Conservation (phyloP, 2,329 filamentous ascomycete species). For the Scopulariopsis brevicaulis region DNA sequence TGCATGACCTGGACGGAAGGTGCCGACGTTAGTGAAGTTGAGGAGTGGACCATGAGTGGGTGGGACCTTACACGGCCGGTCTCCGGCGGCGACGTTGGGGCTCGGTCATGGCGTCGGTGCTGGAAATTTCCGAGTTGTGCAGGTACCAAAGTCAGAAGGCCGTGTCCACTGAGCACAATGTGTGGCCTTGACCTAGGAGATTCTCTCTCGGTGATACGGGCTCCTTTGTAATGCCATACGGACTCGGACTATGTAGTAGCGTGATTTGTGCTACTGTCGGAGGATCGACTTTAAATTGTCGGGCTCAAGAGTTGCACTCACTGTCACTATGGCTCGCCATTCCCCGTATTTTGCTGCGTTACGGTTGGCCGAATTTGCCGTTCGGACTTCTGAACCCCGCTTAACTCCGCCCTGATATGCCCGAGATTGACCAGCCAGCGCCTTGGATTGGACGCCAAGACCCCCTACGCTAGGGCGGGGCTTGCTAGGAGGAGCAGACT, state of each 20-base stretch:
- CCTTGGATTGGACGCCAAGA: too few relatives aligned
- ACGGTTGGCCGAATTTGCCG: conserved; percentile 2
- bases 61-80: conserved; percentile 14
- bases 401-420: too few relatives aligned
- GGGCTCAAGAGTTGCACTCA: background rate
- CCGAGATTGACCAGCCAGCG: too few relatives aligned
- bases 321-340: background rate
- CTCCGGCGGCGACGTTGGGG: conserved; percentile 15
- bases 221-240: too few relatives aligned
- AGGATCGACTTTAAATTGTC: background rate
- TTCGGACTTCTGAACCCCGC: too few relatives aligned
- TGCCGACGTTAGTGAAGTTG: background rate
- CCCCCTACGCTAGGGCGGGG: too few relatives aligned
- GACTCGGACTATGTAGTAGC: background rate
- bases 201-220: too few relatives aligned
- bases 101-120: conserved; percentile 8
- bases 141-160: background rate
- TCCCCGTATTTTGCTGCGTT: background rate
- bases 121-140: background rate
- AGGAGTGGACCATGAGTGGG: background rate
- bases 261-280: background rate
- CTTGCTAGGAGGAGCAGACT: too few relatives aligned
- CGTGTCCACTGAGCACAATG: background rate
- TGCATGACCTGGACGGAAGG: conserved; percentile 20
- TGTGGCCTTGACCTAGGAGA: too few relatives aligned